Conservation (phyloP, 176 grass and related monocot genomes). For the Pontederia crassipes region DNA sequence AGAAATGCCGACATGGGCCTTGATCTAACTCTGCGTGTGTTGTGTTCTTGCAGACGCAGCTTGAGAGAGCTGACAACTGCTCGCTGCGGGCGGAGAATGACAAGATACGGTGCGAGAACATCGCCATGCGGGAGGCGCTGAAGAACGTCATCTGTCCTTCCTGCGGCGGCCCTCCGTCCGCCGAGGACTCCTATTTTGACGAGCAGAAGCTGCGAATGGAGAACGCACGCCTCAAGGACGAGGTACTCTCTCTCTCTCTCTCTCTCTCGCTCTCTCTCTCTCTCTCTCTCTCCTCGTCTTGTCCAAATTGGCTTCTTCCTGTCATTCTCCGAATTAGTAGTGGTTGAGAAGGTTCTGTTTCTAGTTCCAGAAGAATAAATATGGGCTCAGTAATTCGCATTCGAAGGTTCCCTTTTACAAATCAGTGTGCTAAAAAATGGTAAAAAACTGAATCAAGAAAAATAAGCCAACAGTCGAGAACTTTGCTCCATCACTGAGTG, state of each 20-base stretch:
- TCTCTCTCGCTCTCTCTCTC: neutral
- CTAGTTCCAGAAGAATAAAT: too few species aligned
- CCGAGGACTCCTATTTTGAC: conserved; percentile 78
- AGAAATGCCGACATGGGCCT: neutral
- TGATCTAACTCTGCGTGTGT: too few species aligned
- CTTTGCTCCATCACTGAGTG: too few species aligned
- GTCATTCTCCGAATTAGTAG: too few species aligned
- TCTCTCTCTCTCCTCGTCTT: too few species aligned
- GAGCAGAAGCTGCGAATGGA: conserved; percentile 97
- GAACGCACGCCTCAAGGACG: conserved; percentile 79
- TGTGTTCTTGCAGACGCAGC: conserved; percentile 47
- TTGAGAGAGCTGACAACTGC: conserved; percentile 87
- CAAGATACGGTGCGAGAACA: conserved; percentile 97
- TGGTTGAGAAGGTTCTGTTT: too few species aligned
- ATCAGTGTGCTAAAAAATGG: too few species aligned
- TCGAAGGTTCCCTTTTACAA: too few species aligned
- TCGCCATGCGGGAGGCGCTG: conserved; percentile 84
- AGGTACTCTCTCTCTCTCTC: conserved; percentile 24
- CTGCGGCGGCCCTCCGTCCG: conserved; percentile 63
- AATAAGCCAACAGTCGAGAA: too few species aligned
- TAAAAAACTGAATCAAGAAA: too few species aligned
- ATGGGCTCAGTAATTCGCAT: too few species aligned
- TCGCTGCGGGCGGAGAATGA: conserved; percentile 81
- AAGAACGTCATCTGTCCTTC: conserved; percentile 81
- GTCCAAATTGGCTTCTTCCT: too few species aligned